phyloP scores from a whole-genome alignment of 2,329 filamentous ascomycete species.

The Rhinocladiella mackenziei region DNA sequence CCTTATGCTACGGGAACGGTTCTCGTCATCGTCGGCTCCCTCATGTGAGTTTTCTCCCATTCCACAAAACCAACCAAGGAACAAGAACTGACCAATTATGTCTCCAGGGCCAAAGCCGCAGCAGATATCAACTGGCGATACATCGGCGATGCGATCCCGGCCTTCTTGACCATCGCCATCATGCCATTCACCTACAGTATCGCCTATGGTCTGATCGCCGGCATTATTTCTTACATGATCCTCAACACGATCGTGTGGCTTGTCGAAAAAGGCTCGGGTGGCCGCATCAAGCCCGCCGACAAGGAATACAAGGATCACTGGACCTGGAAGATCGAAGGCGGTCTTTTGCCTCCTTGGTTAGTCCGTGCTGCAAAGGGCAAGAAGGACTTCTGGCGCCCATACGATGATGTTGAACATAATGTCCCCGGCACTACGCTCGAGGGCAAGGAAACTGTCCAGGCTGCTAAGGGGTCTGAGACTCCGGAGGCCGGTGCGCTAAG shows the following conservation, averaged over 20 bases:
- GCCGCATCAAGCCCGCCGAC: constrained; percentile 69
- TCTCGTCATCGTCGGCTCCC: constrained; percentile 79
- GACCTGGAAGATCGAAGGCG: constrained; percentile 73
- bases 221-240: constrained; percentile 70
- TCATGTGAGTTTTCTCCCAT: constrained; percentile 62
- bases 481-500: not conserved
- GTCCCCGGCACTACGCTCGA: constrained; percentile 9
- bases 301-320: constrained; percentile 74
- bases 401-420: constrained; percentile 33
- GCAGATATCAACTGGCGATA: constrained; percentile 87
- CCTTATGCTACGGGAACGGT: constrained; percentile 87
- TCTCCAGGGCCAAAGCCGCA: constrained; percentile 40
- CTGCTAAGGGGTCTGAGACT: not conserved
- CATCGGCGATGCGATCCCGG: constrained; percentile 75
- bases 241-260: constrained; percentile 70
- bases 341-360: constrained; percentile 71
- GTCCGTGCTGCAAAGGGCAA: constrained; percentile 61
- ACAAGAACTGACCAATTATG: not conserved
- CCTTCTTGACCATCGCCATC: constrained; percentile 75
- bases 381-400: constrained; percentile 65
- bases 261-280: constrained; percentile 62
- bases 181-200: constrained; percentile 93
- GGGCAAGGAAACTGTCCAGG: constrained; percentile 4
- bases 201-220: constrained; percentile 78
- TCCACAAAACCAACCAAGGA: no score